Evolutionary conservation across 1,284 basidiomycete genomes (phyloP), one percentile per base, ranked within the genome.

Genomic region (Irpex sp.): DNA sequence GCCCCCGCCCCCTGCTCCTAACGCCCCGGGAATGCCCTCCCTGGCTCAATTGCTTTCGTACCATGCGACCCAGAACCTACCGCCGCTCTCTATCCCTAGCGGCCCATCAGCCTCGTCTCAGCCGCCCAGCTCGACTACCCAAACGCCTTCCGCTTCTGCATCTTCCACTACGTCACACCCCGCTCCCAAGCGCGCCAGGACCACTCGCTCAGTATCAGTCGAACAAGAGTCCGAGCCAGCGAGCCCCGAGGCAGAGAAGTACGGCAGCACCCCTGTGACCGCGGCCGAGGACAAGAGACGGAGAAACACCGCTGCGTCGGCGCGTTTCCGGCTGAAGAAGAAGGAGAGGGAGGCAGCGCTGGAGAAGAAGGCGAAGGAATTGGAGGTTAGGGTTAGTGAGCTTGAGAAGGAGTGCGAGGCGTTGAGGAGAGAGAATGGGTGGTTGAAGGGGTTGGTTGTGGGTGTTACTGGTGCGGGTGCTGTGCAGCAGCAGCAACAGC

Each of bases 291-390:
- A 97, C 79, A 99, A 98, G 78, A 89, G 97, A 46, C 83, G 95
- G 64, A 82, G 97, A 56, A 99, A 99, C 76, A 99, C 97, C 0
- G 95, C 95, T 17, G 97, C 97, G 0, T 95, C 92, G 63, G 96
- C 96, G n/a, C 92, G 97, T 13, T 99, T 99, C 85, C 84, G 97
- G 64, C 79, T 96, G 71, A 99, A 99, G 86, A 99, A 99, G 85
- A 99, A 99, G 83, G 95, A 98, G 78, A 84, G 97, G 19, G 97
- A 99, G 79, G 92, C 90, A 13, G 95, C 95, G 8, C 80, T 99
- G 15, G 97, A 99, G 77, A 83, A 83, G 58, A 89, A 90, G 70
- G 89, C 93, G 17, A 95, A 95, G 78, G 95, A 97, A 72, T 83
- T 98, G n/a, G 91, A 95, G 74, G 79, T 80, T 1, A 87, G 92